A percentile compares a stretch with the other conserved stretches of the same genome.
Evolutionary conservation across 2,329 filamentous ascomycete genomes (phyloP).

Genomic region (Cadophora luteo-olivacea): DNA sequence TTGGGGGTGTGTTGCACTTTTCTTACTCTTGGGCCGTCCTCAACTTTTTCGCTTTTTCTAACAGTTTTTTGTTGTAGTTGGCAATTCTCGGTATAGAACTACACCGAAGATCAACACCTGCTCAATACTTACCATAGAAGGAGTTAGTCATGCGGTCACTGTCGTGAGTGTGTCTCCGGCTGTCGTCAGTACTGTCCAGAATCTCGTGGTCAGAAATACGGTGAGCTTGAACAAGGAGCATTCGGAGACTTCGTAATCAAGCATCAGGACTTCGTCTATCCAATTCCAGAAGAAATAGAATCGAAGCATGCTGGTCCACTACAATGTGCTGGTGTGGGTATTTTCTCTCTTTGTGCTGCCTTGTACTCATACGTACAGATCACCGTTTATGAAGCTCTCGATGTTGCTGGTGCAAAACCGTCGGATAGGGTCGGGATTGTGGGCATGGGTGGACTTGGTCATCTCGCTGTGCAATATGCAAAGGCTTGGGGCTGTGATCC

Average conservation of each 20-base stretch:
- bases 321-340: constrained; percentile 50
- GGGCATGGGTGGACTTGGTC: constrained; percentile 66
- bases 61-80: too few relatives aligned
- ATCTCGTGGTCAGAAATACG: constrained; percentile 31
- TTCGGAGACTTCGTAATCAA: constrained; percentile 49
- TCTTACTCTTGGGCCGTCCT: too few relatives aligned
- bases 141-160: constrained; percentile 48
- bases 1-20: constrained; percentile 47
- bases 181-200: constrained; percentile 42
- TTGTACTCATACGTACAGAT: constrained; percentile 20
- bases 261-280: constrained; percentile 48
- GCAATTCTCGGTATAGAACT: constrained; percentile 24
- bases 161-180: constrained; percentile 52
- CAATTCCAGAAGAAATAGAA: constrained; percentile 47
- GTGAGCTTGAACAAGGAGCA: constrained; percentile 53
- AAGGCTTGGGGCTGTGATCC: constrained; percentile 63
- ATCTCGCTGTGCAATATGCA: constrained; percentile 66
- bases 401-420: constrained; percentile 40
- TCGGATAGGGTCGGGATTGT: constrained; percentile 50
- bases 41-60: too few relatives aligned
- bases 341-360: background rate
- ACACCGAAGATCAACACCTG: background rate
- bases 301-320: constrained; percentile 49
- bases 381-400: constrained; percentile 46
- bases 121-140: background rate